Base-by-base conservation (phyloP, 257 asterid genomes). In the Solanum pennellii region DNA sequence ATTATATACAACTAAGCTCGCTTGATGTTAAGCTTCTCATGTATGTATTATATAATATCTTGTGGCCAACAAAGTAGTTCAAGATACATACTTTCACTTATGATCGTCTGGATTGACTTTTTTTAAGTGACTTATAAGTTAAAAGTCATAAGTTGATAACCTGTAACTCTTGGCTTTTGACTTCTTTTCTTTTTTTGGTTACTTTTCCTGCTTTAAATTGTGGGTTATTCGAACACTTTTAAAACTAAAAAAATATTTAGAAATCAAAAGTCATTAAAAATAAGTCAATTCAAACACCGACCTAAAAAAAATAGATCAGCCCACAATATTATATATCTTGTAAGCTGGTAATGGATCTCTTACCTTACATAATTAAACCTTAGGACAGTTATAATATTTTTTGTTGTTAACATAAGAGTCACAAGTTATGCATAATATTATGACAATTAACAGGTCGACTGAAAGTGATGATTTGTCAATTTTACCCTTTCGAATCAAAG, bases 211-310 rank as follows among this genome's bases (percentile, higher is more conserved):
- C n/a, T 56, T 18, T 56, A 56, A 18, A 45, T 45, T 45, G 16
- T 45, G 52, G 52, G 6, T 45, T 45, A 45, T 45, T 45, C 6
- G 3, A 45, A 45, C 16, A 45, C 52, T 45, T 45, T 0, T 6
- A 45, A 45, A 12, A 56, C 1, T 2, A 56, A 56, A 7, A 56
- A 18, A 6, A 49, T 49, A 3, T 49, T 2, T 5, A 15, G 15
- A 49, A 49, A 20, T 49, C 1, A 16, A 52, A 52, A 2, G 0
- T 56, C 12, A 18, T 11, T 18, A 7, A 56, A 56, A 56, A 18
- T 18, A 56, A 56, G 0, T 3, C n/a, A 56, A 56, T 56, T 0
- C n/a, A 7, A 56, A 56, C 11, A 1, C n/a, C n/a, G n/a, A 0
- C 65, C 12, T 56, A 56, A 56, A 56, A 56, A 56, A 56, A 56